phyloP scores from a whole-genome alignment of 1,284 basidiomycete genomes.

The Cystobasidium sp. region DNA sequence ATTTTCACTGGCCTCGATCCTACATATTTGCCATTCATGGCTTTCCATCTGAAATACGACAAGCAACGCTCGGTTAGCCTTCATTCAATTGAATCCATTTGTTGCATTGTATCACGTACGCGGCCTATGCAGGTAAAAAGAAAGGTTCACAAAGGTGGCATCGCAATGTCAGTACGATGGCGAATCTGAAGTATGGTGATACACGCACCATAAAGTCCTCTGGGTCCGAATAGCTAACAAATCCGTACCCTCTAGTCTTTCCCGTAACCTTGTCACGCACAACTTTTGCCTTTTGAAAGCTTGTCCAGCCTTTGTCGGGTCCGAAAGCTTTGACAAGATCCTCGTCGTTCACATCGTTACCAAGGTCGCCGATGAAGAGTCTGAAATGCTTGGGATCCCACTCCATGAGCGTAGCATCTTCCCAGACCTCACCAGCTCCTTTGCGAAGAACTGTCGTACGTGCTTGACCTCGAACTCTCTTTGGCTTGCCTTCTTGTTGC shows the following conservation, averaged over 20 bases:
- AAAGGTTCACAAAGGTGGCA: too few relatives aligned
- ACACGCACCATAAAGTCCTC: conserved; percentile 84
- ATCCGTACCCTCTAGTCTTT: conserved; percentile 89
- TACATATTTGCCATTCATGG: conserved; percentile 99
- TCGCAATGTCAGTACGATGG: too few relatives aligned
- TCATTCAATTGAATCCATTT: too few relatives aligned
- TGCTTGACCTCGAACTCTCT: conserved; percentile 85
- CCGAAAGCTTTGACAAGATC: conserved; percentile 55
- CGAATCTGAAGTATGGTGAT: not conserved
- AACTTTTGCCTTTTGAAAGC: conserved; percentile 89
- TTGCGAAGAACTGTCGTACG: conserved; percentile 91
- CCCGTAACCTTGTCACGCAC: conserved; percentile 77
- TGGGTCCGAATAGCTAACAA: conserved; percentile 96
- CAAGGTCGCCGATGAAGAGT: conserved; percentile 95
- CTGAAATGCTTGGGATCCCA: conserved; percentile 99
- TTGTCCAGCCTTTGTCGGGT: conserved; percentile 41
- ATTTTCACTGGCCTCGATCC: conserved; percentile 91
- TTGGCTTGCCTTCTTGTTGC: conserved; percentile 53
- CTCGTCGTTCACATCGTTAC: conserved; percentile 96
- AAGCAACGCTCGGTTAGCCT: too few relatives aligned
- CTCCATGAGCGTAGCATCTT: conserved; percentile 93
- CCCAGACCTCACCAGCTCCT: conserved; percentile 94
- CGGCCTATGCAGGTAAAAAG: not conserved
- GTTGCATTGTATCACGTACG: not conserved
- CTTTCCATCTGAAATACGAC: conserved; percentile 71